These are phyloP conservation scores for Circinella minor DNA, from an alignment of 371 early-diverging fungal genomes.

Conservation along the genomic window DNA sequence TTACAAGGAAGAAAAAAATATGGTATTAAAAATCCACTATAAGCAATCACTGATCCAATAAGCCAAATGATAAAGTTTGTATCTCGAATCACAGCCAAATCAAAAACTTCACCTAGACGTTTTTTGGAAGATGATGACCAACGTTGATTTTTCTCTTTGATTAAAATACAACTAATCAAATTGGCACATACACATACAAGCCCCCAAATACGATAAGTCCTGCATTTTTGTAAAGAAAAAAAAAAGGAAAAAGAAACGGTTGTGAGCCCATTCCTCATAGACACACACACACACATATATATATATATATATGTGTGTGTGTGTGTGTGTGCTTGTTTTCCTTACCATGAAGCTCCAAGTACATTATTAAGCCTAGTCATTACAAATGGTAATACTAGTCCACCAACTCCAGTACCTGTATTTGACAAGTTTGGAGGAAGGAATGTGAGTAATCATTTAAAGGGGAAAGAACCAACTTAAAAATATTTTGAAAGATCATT, in stretches of 20 bases:
- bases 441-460: too few species aligned
- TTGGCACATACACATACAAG: conserved; percentile 17
- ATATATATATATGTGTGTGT: too few species aligned
- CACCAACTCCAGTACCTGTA: conserved; percentile 82
- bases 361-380: conserved; percentile 58
- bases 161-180: conserved; percentile 20
- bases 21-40: conserved; percentile 29
- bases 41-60: conserved; percentile 21
- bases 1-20: conserved; percentile 31
- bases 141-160: conserved; percentile 21
- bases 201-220: conserved; percentile 26
- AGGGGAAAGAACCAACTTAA: too few species aligned
- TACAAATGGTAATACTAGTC: conserved; percentile 71
- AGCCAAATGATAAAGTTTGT: conserved; percentile 17
- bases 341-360: conserved; percentile 60
- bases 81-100: conserved; percentile 16
- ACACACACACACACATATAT: too few species aligned
- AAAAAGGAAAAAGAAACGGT: not conserved
- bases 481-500: too few species aligned
- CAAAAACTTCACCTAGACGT: conserved; percentile 16
- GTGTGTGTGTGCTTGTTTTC: not conserved
- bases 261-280: not conserved
- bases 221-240: not conserved
- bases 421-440: too few species aligned
- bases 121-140: not conserved